These are phyloP conservation scores for Vigna nakashimae DNA, from an alignment of 306 rosid species.

Conservation along the genomic window DNA sequence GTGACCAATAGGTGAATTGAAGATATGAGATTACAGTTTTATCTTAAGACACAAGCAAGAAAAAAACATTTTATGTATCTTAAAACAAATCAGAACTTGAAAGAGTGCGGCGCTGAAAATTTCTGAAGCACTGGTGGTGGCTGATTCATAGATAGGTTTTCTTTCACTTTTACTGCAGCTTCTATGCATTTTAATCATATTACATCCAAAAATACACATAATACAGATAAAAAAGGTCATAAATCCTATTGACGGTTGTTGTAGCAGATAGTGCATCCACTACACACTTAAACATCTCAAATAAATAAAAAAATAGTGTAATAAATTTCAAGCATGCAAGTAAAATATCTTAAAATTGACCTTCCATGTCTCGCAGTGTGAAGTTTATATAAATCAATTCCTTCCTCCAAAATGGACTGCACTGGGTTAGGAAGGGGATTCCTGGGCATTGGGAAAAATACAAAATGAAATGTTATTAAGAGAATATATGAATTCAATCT, in stretches of 20 bases:
- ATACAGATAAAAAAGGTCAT: not conserved
- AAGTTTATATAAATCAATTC: constrained; percentile 74
- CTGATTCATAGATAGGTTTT: constrained; percentile 13
- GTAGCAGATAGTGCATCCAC: not conserved
- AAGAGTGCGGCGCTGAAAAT: not conserved
- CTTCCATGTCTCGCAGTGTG: constrained; percentile 82
- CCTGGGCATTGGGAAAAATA: constrained; percentile 55
- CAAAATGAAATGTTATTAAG: not conserved
- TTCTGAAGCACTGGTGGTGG: constrained; percentile 13
- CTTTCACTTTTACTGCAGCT: constrained; percentile 8
- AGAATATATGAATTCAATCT: no score
- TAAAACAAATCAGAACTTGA: constrained; percentile 25
- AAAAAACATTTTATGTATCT: constrained; percentile 14
- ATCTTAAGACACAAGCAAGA: constrained; percentile 30
- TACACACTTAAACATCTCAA: constrained; percentile 12
- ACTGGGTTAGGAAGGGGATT: constrained; percentile 69
- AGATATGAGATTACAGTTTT: constrained; percentile 28
- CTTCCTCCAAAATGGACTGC: constrained; percentile 79
- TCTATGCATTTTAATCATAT: constrained; percentile 29
- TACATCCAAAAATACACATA: constrained; percentile 15
- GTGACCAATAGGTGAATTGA: not conserved
- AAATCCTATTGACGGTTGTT: no score
- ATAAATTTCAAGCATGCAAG: constrained; percentile 20
- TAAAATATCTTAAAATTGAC: constrained; percentile 51
- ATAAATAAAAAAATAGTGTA: not conserved